Base-by-base conservation (phyloP, 768 basidiomycete genomes). In the Hericium alpestre region DNA sequence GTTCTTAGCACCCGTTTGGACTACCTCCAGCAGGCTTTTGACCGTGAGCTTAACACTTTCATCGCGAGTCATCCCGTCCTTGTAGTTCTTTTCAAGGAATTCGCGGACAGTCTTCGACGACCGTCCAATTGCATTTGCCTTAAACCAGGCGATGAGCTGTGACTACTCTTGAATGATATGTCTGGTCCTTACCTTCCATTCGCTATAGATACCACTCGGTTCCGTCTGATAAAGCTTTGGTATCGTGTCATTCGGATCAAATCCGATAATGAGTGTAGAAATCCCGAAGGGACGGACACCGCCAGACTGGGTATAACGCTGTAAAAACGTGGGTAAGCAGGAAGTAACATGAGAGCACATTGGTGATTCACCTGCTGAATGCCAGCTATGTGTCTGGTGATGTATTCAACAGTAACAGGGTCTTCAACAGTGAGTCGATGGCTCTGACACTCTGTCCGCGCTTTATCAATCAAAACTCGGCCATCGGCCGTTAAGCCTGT, bases 1-100 rank as follows among this genome's bases (percentile, higher is more conserved):
- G 71, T 99, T 99, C 77, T 98, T 98, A 4, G 96, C 96, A n/a
- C 96, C 96, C 1, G 96, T 97, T 73, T 98, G 96, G 8, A 99
- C 96, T 39, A 99, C 94, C 70, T 99, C 96, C 22, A 99, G 76
- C 65, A 99, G 75, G 68, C 87, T 89, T 76, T 97, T 98, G 60
- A 99, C 82, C 0, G 96, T 93, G 51, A 99, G 74, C 70, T 96
- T 96, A 71, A 99, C 89, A 53, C 87, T 85, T 59, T 96, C 93
- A 52, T 93, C 93, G 58, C 90, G 78, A 7, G 81, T 76, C 75
- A 96, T 76, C 61, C 90, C 91, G 60, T 96, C 93, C 64, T 86
- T 91, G 72, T 95, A 91, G 65, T 96, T 95, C 79, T 97, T 98
- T 74, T 99, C 96, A 57, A 99, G 71, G 72, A 98, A 99, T 68